Evolutionary conservation across 805 yeast species (phyloP), one percentile per base, ranked within the genome.

Genomic region (Torulaspora quercuum): DNA sequence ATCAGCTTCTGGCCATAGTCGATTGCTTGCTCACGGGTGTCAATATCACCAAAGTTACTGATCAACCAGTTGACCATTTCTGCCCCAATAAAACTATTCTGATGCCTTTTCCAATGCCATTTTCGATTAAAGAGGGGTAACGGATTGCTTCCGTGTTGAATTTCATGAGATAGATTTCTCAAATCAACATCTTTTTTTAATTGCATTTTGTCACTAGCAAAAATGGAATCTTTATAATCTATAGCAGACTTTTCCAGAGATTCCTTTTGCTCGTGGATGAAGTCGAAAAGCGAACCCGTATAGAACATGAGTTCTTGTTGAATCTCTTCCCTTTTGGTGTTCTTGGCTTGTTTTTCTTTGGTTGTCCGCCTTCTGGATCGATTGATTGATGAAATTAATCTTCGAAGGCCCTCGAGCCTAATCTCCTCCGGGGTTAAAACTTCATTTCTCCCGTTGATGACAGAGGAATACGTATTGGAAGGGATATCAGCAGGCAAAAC

Each of bases 51-150:
- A 53, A 88, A 82, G 41, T 78, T 76, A 43, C 83, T 82, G 19
- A 83, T 67, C 37, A 90, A 57, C 97, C 97, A 90, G 20, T 77
- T 75, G 0, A 88, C 96, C 44, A 87, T 67, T 35, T 87, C 95
- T 44, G 80, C 76, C 0, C 97, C 97, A 15, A 86, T 58, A 53
- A 90, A 87, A 61, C 95, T 83, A 44, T 82, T 75, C 17, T 71
- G 68, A 55, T 86, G 94, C 3, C 75, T 65, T 44, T 78, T 79
- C 76, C 89, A 78, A 59, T 90, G 97, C 98, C 98, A 90, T 21
- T 80, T 74, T 48, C 97, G 69, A 50, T 87, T 95, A 1, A 75
- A 78, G 23, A 92, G 67, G 13, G 68, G 70, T 6, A 90, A 62
- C 6, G 88, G 89, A 29, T 71, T 68, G 1, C 72, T 67, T 4